A percentile compares a stretch with the other conserved stretches of the same genome.
phyloP scores from a whole-genome alignment of 2,329 filamentous ascomycete species.

The Xylaria digitata region DNA sequence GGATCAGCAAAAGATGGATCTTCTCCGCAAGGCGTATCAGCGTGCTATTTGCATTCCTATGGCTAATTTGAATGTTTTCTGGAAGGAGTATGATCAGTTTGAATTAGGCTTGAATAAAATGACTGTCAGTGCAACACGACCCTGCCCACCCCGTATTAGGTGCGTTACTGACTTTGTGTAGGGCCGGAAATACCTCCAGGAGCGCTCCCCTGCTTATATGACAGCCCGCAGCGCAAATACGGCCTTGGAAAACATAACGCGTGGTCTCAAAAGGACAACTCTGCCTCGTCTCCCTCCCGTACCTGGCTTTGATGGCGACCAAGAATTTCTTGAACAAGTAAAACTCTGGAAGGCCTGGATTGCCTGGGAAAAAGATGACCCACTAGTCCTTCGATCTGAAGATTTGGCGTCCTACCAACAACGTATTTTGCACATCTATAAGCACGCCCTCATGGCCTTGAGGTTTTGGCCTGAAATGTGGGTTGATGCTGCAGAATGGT shows the following conservation, averaged over 20 bases:
- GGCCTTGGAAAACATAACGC: conserved; percentile 88
- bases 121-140: conserved; percentile 68
- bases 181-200: conserved; percentile 94
- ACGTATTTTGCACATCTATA: conserved; percentile 89
- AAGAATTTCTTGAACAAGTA: conserved; percentile 85
- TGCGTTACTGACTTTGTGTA: conserved; percentile 52
- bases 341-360: conserved; percentile 95
- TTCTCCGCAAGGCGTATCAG: conserved; percentile 91
- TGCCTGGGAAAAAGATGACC: conserved; percentile 93
- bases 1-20: conserved; percentile 97
- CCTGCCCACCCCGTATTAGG: conserved; percentile 11
- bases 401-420: conserved; percentile 79
- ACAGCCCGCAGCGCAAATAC: conserved; percentile 91
- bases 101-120: conserved; percentile 94
- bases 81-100: conserved; percentile 98
- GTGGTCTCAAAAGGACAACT: conserved; percentile 79
- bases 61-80: conserved; percentile 82
- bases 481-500: conserved; percentile 95
- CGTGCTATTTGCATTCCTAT: conserved; percentile 89
- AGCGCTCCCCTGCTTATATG: conserved; percentile 94
- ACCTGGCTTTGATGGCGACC: conserved; percentile 85
- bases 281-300: conserved; percentile 85
- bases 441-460: conserved; percentile 91
- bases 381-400: conserved; percentile 84
- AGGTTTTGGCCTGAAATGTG: conserved; percentile 96